Conservation (phyloP, 2,329 filamentous ascomycete genomes). For the Phyllosticta capitalensis region DNA sequence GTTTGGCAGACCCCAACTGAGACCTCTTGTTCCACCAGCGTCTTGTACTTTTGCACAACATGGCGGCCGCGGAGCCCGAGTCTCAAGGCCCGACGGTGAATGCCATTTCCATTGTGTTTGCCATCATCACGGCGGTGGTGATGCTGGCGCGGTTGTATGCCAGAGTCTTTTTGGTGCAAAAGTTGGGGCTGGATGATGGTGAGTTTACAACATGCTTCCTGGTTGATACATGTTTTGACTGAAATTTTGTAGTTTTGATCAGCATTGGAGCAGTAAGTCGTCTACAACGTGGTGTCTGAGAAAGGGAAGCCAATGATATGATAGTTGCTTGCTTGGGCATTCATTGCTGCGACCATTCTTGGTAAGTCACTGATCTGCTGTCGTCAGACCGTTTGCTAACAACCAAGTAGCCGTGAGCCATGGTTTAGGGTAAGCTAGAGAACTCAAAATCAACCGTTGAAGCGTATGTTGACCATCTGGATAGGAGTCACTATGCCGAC, state of each 20-base stretch:
- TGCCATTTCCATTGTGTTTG: constrained; percentile 29
- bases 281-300: constrained; percentile 9
- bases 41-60: constrained; percentile 7
- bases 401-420: constrained; percentile 15
- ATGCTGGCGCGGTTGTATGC: constrained; percentile 31
- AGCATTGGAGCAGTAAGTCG: constrained; percentile 17
- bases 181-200: constrained; percentile 24
- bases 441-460: neutral
- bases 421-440: constrained; percentile 1
- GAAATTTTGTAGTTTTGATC: constrained; percentile 12
- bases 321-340: constrained; percentile 27
- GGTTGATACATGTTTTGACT: neutral
- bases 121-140: constrained; percentile 29
- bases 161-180: constrained; percentile 29
- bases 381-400: no score
- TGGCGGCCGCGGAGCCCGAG: neutral
- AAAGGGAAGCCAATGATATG: neutral
- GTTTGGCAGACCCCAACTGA: no score
- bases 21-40: neutral
- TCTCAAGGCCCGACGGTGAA: constrained; percentile 16
- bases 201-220: neutral
- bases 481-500: constrained; percentile 18
- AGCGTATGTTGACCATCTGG: neutral
- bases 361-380: no score
- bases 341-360: constrained; percentile 26